Evolutionary conservation across 108 stramenopile genomes (phyloP), one percentile per base, ranked within the genome.

Genomic region (Schizochytrium sp.): DNA sequence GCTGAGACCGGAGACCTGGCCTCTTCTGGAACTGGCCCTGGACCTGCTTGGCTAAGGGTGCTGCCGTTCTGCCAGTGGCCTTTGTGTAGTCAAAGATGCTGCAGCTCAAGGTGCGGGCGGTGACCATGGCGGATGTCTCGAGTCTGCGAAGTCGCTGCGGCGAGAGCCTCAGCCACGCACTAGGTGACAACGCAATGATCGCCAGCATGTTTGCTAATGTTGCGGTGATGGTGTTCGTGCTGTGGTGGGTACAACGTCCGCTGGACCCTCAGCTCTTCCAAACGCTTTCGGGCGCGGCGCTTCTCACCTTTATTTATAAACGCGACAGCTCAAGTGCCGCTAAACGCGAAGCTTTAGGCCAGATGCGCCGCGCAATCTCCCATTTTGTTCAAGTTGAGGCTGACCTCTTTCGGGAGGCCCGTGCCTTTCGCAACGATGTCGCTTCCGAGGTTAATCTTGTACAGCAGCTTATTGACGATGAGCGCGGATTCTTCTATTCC

Each of bases 401-500:
- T 38, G 53, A 83, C 15, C 10, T 55, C 47, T 83, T 55, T 53
- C 50, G 53, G 17, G 53, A 55, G 10, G 76, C 47, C 50, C 47
- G 76, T 10, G 28, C 5, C 50, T 5, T 0, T 53, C 5, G 76
- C 5, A 83, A 83, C 53, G 10, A 46, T 2, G 10, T 83, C 28
- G 76, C 76, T 5, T 8, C 10, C 0, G 76, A 83, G 53, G 12
- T 83, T 8, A 83, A 83, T 1, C 10, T 19, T 2, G 10, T 83
- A 53, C 76, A 83, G 0, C 76, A 83, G 76, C 50, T 55, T 38
- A 83, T 83, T 40, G 76, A 83, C 76, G 76, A 49, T n/a, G 50
- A 83, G 17, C 4, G 28, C 17, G 76, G 76, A 17, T 83, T 17
- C 28, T 55, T 17, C n/a, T 50, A 50, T 53, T 55, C 50, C 8